These are phyloP conservation scores for Coffea eugenioides DNA, from an alignment of 257 asterid species.

Conservation along the genomic window DNA sequence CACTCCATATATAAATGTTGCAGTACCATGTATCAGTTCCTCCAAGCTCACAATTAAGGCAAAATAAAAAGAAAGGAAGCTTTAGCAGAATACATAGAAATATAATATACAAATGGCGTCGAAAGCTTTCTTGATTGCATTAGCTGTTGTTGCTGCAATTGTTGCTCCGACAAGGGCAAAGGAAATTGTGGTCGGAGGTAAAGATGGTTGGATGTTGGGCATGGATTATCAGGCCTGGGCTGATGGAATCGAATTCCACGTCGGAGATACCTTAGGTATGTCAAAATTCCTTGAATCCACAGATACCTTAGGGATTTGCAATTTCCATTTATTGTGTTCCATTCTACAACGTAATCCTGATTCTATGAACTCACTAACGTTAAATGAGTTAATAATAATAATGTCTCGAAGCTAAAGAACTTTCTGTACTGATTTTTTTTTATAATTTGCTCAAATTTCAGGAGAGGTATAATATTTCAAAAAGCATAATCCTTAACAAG, in stretches of 20 bases:
- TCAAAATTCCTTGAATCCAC: background rate
- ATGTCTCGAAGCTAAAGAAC: too few relatives aligned
- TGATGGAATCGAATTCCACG: slow-evolving; percentile 28
- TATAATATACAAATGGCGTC: slow-evolving; percentile 23
- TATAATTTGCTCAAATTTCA: too few relatives aligned
- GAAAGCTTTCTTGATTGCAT: slow-evolving; percentile 24
- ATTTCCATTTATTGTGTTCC: background rate
- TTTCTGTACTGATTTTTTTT: too few relatives aligned
- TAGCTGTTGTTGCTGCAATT: slow-evolving; percentile 20
- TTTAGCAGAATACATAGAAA: background rate
- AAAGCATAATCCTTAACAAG: too few relatives aligned
- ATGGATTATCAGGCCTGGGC: slow-evolving; percentile 42
- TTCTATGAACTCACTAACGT: too few relatives aligned
- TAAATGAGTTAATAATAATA: too few relatives aligned
- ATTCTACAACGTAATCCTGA: too few relatives aligned
- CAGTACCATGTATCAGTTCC: background rate
- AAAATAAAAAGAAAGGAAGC: background rate
- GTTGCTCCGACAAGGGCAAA: slow-evolving; percentile 28
- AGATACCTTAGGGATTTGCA: background rate
- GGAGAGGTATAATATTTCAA: too few relatives aligned
- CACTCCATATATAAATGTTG: background rate
- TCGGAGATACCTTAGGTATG: slow-evolving; percentile 47
- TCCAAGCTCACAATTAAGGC: background rate
- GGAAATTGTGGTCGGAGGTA: slow-evolving; percentile 43
- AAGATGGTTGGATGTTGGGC: slow-evolving; percentile 35